phyloP scores from a whole-genome alignment of 495 filamentous ascomycete genomes.

The Neurospora sp. region DNA sequence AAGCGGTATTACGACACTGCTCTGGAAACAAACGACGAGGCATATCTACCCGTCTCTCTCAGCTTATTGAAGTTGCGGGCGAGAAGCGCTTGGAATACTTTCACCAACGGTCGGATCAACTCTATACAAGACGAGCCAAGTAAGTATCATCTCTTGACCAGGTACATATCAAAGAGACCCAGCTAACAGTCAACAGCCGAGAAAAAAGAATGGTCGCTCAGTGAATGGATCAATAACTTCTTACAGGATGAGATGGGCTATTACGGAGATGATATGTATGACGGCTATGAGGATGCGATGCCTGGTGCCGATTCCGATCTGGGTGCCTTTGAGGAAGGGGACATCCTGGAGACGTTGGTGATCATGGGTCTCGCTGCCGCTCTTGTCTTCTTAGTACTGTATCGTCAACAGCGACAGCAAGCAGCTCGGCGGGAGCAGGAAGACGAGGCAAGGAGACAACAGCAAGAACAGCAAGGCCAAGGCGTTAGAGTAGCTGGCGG shows the following conservation, averaged over 20 bases:
- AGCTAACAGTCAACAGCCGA: conserved; percentile 33
- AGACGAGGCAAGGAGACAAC: conserved; percentile 25
- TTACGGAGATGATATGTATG: conserved; percentile 46
- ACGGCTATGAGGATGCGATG: conserved; percentile 44
- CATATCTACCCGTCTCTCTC: conserved; percentile 88
- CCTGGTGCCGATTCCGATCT: conserved; percentile 31
- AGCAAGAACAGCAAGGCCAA: conserved; percentile 12
- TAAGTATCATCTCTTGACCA: conserved; percentile 33
- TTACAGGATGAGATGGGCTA: conserved; percentile 64
- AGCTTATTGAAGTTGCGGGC: conserved; percentile 76
- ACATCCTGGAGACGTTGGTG: conserved; percentile 70
- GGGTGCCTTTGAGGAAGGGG: conserved; percentile 38
- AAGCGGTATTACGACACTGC: conserved; percentile 94
- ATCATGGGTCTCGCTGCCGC: conserved; percentile 69
- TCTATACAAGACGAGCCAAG: conserved; percentile 81
- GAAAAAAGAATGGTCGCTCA: conserved; percentile 62
- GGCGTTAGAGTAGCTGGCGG: conserved; percentile 30
- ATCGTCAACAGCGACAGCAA: conserved; percentile 67
- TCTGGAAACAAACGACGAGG: conserved; percentile 80
- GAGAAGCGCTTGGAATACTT: conserved; percentile 84
- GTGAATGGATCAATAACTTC: conserved; percentile 78
- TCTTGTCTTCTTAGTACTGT: conserved; percentile 69
- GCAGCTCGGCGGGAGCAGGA: conserved; percentile 30
- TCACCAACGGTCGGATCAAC: conserved; percentile 82
- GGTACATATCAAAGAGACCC: conserved; percentile 4